A percentile compares a stretch with the other conserved stretches of the same genome.
Evolutionary conservation across 441 rosid genomes (phyloP).

Genomic region (Gossypium davidsonii): DNA sequence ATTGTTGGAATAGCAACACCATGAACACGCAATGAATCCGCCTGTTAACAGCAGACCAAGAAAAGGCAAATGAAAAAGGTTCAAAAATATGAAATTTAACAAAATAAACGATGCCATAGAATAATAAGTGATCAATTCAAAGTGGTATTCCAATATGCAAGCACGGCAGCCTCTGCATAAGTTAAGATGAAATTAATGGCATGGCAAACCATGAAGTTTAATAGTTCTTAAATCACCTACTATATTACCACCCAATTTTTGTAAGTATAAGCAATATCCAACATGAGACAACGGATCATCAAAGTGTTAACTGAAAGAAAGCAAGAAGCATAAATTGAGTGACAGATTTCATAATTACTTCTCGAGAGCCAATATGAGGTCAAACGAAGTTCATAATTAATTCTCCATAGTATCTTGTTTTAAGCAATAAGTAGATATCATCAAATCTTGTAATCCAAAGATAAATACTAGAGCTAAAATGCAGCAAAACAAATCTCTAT

Average conservation of each 20-base stretch:
- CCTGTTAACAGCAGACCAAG: slow-evolving; percentile 39
- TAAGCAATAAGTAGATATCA: neutral
- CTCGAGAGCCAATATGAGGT: neutral
- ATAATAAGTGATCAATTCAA: slow-evolving; percentile 1
- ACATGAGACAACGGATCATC: neutral
- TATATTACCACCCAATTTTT: neutral
- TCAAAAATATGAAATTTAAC: neutral
- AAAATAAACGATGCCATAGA: neutral
- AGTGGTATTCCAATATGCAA: neutral
- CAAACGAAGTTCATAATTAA: neutral
- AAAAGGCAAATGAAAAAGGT: neutral
- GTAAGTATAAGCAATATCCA: neutral
- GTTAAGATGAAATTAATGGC: neutral
- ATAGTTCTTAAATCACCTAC: neutral
- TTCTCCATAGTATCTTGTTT: neutral
- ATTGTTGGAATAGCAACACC: slow-evolving; percentile 94
- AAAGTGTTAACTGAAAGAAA: neutral
- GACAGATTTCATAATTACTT: neutral
- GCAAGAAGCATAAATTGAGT: neutral
- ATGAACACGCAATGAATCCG: slow-evolving; percentile 73
- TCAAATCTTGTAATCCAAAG: neutral
- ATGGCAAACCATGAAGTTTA: neutral
- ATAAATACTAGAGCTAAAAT: neutral
- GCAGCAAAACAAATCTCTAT: neutral
- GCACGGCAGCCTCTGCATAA: slow-evolving; percentile 10